A percentile compares a stretch with the other conserved stretches of the same genome.
phyloP scores from a whole-genome alignment of 768 basidiomycete species.

The Suillus plorans region DNA sequence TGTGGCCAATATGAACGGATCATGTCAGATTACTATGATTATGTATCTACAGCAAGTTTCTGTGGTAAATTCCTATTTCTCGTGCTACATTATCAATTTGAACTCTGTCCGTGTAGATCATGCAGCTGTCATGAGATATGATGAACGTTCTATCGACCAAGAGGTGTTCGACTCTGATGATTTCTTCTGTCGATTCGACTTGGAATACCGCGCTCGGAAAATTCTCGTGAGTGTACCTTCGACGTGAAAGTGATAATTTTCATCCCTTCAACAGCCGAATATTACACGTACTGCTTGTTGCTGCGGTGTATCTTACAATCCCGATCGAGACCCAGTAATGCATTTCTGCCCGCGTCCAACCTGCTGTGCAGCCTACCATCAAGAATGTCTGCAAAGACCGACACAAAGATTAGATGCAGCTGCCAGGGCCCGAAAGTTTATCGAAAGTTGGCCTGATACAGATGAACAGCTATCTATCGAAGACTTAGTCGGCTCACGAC shows the following conservation, averaged over 20 bases:
- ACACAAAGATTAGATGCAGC: conserved; percentile 20
- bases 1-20: conserved; percentile 52
- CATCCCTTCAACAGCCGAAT: conserved; percentile 37
- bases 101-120: conserved; percentile 33
- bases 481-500: background rate
- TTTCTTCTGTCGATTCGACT: conserved; percentile 50
- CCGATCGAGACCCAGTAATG: conserved; percentile 41
- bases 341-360: conserved; percentile 57
- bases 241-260: background rate
- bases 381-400: conserved; percentile 39
- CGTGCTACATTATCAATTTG: background rate
- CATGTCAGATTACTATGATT: conserved; percentile 48
- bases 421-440: conserved; percentile 24
- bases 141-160: conserved; percentile 41
- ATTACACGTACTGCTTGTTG: conserved; percentile 39
- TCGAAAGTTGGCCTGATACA: conserved; percentile 39
- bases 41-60: conserved; percentile 44
- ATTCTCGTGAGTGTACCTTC: conserved; percentile 34
- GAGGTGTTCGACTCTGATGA: conserved; percentile 35
- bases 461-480: conserved; percentile 18
- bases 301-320: conserved; percentile 48
- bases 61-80: conserved; percentile 35
- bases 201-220: conserved; percentile 33
- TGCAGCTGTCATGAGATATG: conserved; percentile 33
- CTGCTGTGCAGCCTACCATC: conserved; percentile 51